Evolutionary conservation across 345 rosid species (phyloP).

Genomic region (Euphorbia pulcherrima): DNA sequence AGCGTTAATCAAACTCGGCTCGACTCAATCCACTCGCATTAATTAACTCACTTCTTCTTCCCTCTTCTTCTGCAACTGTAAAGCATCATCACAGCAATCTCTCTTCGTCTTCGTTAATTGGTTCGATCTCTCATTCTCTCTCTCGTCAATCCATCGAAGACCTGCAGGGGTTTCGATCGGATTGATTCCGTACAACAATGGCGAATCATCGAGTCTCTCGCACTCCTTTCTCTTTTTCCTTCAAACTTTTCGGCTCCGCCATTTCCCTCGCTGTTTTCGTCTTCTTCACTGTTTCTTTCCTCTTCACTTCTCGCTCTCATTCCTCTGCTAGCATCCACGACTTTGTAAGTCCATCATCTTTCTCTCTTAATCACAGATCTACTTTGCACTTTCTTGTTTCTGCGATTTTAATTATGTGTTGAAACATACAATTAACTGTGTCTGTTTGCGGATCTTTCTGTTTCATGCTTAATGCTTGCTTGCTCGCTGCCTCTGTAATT

Average conservation of each 20-base stretch:
- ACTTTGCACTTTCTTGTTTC: background rate
- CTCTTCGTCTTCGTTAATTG: background rate
- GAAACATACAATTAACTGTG: background rate
- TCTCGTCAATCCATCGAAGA: background rate
- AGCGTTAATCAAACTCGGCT: background rate
- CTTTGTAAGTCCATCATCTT: constrained; percentile 39
- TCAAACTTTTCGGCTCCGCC: constrained; percentile 45
- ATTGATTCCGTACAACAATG: constrained; percentile 31
- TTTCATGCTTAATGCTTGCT: background rate
- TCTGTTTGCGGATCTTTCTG: background rate
- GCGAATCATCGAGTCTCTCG: constrained; percentile 46
- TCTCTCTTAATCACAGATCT: background rate
- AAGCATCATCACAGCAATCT: background rate
- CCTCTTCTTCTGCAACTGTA: background rate
- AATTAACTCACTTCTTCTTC: background rate
- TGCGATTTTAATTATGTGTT: background rate
- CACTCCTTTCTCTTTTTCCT: constrained; percentile 28
- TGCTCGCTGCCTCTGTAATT: background rate
- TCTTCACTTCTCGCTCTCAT: constrained; percentile 45
- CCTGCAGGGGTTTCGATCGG: background rate
- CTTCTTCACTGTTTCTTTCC: constrained; percentile 48
- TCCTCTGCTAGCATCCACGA: constrained; percentile 38
- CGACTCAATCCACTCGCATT: background rate
- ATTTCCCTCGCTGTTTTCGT: constrained; percentile 39
- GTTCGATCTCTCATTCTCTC: background rate